Percentiles rank a stretch among this genome's conserved stretches.
phyloP scores from a whole-genome alignment of 2,329 filamentous ascomycete species.

The Hypoxylon sp. region DNA sequence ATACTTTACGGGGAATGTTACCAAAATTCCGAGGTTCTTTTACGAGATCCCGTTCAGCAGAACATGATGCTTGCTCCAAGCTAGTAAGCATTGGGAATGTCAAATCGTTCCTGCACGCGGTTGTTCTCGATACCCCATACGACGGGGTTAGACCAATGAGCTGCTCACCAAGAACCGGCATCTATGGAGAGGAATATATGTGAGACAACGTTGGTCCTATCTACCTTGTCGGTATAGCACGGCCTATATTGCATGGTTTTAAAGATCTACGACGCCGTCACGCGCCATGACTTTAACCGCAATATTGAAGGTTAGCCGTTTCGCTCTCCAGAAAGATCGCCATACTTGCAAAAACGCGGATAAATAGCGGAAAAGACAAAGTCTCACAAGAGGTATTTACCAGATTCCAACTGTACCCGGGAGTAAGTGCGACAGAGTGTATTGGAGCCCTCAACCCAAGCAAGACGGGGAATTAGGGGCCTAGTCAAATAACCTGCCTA shows the following conservation, averaged over 20 bases:
- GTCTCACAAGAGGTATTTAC: conserved; percentile 5
- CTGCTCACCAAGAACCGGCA: conserved; percentile 10
- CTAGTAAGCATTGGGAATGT: conserved; percentile 21
- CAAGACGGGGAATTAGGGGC: conserved; percentile 14
- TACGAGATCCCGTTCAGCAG: conserved; percentile 22
- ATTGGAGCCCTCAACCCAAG: conserved; percentile 14
- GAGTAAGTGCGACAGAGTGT: conserved; percentile 2
- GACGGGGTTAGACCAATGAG: conserved; percentile 35
- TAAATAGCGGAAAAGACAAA: conserved; percentile 38
- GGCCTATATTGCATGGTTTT: conserved; percentile 28
- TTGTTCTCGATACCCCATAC: conserved; percentile 35
- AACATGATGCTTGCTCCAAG: conserved; percentile 9
- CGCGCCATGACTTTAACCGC: conserved; percentile 41
- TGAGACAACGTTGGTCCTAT: conserved; percentile 37
- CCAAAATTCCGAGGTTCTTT: conserved; percentile 11
- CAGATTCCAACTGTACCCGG: conserved; percentile 11
- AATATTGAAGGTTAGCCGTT: conserved; percentile 28
- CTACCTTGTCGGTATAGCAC: conserved; percentile 33
- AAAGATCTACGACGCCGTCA: conserved; percentile 39
- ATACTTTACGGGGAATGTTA: conserved; percentile 23
- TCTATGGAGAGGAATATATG: conserved; percentile 30
- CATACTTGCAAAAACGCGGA: conserved; percentile 29
- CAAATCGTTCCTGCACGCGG: conserved; percentile 39
- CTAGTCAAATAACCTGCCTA: conserved; percentile 3
- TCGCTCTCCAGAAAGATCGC: conserved; percentile 18